Evolutionary conservation across 2,329 filamentous ascomycete genomes (phyloP), one percentile per base, ranked within the genome.

Genomic region (Hortaea sp.): DNA sequence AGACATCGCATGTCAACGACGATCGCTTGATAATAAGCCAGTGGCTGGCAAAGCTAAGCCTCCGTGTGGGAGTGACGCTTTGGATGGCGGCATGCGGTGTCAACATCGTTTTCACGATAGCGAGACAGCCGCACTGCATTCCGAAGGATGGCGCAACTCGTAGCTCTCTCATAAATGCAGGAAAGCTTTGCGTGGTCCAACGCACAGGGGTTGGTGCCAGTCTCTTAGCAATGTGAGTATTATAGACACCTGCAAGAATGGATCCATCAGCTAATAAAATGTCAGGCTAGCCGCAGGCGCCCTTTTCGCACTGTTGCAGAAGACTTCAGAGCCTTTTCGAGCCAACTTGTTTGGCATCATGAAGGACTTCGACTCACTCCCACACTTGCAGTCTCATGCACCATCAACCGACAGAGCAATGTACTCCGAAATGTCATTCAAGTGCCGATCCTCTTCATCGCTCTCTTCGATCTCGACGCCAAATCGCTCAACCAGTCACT

Each of bases 341-440:
- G 52, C 51, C 42, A 56, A 58, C 42, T 46, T 62, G 2, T 52
- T 59, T 38, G 59, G 59, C 31, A 47, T 55, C 29, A 49, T 50
- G 32, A 39, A 50, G 42, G 45, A 54, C 11, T 42, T 49, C 6
- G 40, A 40, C 5, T 49, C 58, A 7, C 42, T 57, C 12, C 55
- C 55, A 1, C 44, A 57, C 2, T 50, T 43, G 13, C 42, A 58
- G 2, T 52, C 55, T 7, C 54, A 60, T 37, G 53, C 51, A 27
- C 45, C 44, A 1, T 48, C 49, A 13, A 28, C 41, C 9, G 41
- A 50, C 6, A 48, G 44, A 7, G 37, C 51, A 2, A 52, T 51
- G 41, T 51, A 43, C 45, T 60, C 57, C 7, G 54, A 60, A n/a
- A 57, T 59, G 54, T 60, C 59, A 3, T 60, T 61, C 51, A 58